A percentile compares a stretch with the other conserved stretches of the same genome.
Conservation (phyloP, 2,329 filamentous ascomycete species). For the Cytospora chrysosperma region DNA sequence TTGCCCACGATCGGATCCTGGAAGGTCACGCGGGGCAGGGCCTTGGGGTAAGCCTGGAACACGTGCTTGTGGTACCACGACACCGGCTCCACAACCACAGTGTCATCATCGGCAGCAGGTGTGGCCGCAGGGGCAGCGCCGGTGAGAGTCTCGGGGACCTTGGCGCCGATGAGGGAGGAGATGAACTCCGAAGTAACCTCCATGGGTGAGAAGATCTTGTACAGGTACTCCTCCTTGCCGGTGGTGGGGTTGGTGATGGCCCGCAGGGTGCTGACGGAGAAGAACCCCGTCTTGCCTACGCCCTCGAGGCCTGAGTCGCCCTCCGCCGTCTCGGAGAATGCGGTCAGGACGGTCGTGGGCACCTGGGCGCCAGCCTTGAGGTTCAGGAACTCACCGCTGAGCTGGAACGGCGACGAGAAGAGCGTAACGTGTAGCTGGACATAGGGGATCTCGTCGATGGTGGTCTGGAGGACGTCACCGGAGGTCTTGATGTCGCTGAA, state of each 20-base stretch:
- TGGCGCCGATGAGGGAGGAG: constrained; percentile 49
- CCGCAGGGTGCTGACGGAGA: constrained; percentile 75
- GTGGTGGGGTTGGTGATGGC: constrained; percentile 61
- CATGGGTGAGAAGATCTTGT: constrained; percentile 64
- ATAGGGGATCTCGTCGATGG: constrained; percentile 80
- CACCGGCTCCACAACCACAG: constrained; percentile 48
- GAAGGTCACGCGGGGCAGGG: constrained; percentile 82
- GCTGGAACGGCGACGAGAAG: constrained; percentile 72
- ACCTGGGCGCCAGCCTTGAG: constrained; percentile 56
- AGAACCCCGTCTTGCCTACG: constrained; percentile 76
- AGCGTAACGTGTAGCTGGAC: constrained; percentile 85
- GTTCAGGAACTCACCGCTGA: constrained; percentile 73
- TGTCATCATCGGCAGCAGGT: constrained; percentile 30
- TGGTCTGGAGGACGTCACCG: constrained; percentile 64
- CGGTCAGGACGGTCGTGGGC: constrained; percentile 80
- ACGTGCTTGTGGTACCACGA: constrained; percentile 76
- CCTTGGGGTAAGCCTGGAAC: constrained; percentile 84
- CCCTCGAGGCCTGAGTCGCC: constrained; percentile 51
- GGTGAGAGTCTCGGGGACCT: constrained; percentile 41
- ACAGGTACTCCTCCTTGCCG: constrained; percentile 53
- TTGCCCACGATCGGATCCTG: constrained; percentile 71
- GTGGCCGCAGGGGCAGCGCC: constrained; percentile 19
- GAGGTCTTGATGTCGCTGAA: constrained; percentile 68
- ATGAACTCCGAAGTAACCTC: constrained; percentile 54
- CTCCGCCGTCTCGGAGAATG: constrained; percentile 63